Evolutionary conservation across 768 basidiomycete species (phyloP), one percentile per base, ranked within the genome.

Genomic region (Trametopsis cervina): DNA sequence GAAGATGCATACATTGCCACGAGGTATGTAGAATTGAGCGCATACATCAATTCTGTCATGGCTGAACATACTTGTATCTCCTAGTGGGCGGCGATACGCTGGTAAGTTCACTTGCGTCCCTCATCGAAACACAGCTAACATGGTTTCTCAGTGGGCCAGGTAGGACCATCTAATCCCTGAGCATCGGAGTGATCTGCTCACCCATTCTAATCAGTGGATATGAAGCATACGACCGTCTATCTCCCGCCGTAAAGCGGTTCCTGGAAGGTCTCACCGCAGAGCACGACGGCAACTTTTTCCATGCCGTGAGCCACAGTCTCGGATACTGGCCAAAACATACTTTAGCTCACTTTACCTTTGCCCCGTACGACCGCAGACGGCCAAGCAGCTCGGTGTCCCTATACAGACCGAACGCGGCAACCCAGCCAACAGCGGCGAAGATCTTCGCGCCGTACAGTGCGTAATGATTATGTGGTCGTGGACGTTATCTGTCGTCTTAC

Each of bases 191-290:
- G n/a, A n/a, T n/a, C n/a, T n/a, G n/a, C n/a, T n/a, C n/a, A n/a
- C n/a, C n/a, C n/a, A n/a, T n/a, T n/a, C n/a, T n/a, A n/a, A n/a
- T n/a, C n/a, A 47, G 63, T 49, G 76, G 69, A 2, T 83, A 81
- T 54, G 80, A 80, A 57, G 80, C 78, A 7, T 85, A 83, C 62
- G 78, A 81, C 60, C 67, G 76, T 13, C 72, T 85, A 20, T 81
- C 80, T 1, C 77, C 78, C 7, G 67, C 73, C 3, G 71, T 71
- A 50, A 64, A 70, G 42, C 68, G 65, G 27, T 80, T 80, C 61
- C 65, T 83, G 37, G 78, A 81, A 57, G 75, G 76, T 6, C 63
- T 83, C 12, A 78, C 75, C 1, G 81, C 81, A 0, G 60, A 73
- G 1, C 80, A 83, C 54, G 63, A 67, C 37, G 79, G 69, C 17